These are phyloP conservation scores for Kodamaea anthophila DNA, from an alignment of 1,139 yeast genomes.

Conservation along the genomic window DNA sequence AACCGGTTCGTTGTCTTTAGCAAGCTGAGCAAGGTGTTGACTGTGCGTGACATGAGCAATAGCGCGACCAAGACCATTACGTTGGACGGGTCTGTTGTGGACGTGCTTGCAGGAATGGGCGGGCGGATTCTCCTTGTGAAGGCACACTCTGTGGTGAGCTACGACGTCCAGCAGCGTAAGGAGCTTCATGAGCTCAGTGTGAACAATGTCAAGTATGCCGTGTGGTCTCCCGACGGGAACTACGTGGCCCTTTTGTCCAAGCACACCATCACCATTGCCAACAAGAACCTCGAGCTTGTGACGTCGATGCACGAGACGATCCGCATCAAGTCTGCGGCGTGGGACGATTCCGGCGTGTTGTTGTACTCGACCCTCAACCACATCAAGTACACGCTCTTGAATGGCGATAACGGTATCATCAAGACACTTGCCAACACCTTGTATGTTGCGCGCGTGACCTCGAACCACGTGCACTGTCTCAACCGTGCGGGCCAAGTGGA, in stretches of 20 bases:
- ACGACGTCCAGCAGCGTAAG: conserved; percentile 91
- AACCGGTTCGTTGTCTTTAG: conserved; percentile 85
- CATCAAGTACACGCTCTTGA: conserved; percentile 84
- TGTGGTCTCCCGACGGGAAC: conserved; percentile 87
- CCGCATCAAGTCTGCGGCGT: conserved; percentile 93
- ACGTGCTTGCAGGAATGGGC: conserved; percentile 73
- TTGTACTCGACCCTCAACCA: conserved; percentile 93
- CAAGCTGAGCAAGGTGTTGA: conserved; percentile 58
- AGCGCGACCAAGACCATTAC: conserved; percentile 75
- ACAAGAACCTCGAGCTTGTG: conserved; percentile 67
- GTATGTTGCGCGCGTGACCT: conserved; percentile 70
- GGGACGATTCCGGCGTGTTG: conserved; percentile 93
- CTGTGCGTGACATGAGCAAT: conserved; percentile 79
- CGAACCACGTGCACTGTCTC: conserved; percentile 69
- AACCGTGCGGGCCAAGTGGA: conserved; percentile 85
- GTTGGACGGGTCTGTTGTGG: conserved; percentile 65
- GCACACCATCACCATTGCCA: conserved; percentile 87
- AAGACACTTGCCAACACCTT: conserved; percentile 89
- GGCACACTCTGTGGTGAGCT: conserved; percentile 64
- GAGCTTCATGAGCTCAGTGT: conserved; percentile 65
- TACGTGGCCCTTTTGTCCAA: conserved; percentile 85
- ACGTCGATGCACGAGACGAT: conserved; percentile 94
- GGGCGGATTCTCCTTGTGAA: conserved; percentile 79
- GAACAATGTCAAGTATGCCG: conserved; percentile 78
- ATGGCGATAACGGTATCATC: conserved; percentile 92